These are phyloP conservation scores for Leccinum discolor DNA, from an alignment of 1,284 basidiomycete species.

Conservation along the genomic window DNA sequence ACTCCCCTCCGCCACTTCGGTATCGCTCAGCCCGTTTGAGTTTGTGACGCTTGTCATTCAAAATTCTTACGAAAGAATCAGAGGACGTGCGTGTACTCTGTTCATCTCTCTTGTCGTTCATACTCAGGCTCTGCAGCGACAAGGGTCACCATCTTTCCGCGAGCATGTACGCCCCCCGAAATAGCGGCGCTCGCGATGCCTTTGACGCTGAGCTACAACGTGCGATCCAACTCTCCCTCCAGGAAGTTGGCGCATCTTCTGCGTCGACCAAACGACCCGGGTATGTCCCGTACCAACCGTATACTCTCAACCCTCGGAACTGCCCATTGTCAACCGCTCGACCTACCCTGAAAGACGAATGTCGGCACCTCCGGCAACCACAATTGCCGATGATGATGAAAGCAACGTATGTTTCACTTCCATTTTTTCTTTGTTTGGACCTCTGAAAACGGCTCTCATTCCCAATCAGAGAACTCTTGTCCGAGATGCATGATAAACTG, in stretches of 20 bases:
- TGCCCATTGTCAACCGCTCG: conserved; percentile 64
- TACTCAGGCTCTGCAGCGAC: conserved; percentile 30
- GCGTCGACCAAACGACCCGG: conserved; percentile 55
- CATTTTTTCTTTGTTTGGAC: neutral
- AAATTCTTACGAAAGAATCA: conserved; percentile 70
- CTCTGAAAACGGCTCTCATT: too few species aligned
- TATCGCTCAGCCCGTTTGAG: conserved; percentile 90
- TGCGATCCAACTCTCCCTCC: conserved; percentile 90
- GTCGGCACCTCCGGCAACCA: conserved; percentile 25
- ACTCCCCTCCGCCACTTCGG: conserved; percentile 93
- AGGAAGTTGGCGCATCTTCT: conserved; percentile 62
- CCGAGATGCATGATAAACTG: too few species aligned
- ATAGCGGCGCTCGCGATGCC: conserved; percentile 60
- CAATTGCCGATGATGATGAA: conserved; percentile 71
- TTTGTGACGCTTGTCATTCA: conserved; percentile 89
- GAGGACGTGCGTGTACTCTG: conserved; percentile 37
- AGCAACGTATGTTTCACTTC: conserved; percentile 68
- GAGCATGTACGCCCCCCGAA: conserved; percentile 49
- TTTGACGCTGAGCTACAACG: conserved; percentile 91
- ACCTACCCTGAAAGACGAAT: conserved; percentile 40
- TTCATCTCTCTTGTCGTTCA: neutral
- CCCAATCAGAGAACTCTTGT: too few species aligned
- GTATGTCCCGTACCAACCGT: conserved; percentile 64
- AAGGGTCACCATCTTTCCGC: conserved; percentile 53
- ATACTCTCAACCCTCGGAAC: conserved; percentile 70